Evolutionary conservation across 208 protist species (phyloP), one percentile per base, ranked within the genome.

Genomic region (Leishmania braziliensis): DNA sequence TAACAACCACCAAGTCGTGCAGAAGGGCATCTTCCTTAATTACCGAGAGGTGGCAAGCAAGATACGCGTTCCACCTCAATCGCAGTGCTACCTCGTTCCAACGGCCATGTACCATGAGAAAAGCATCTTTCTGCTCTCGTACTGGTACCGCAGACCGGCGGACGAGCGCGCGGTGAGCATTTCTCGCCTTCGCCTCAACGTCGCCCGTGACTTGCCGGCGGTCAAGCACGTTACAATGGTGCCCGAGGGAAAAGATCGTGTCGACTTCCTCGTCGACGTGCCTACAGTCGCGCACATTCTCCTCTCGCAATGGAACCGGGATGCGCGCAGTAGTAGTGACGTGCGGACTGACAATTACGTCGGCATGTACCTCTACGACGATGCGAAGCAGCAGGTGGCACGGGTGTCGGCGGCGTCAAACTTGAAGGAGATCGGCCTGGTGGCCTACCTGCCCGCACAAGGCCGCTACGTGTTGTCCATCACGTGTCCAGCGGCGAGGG

Each of bases 331-430:
- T 46, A 77, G 85, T 70, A 74, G 43, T 39, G 90, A 94, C 68
- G 86, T 86, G 29, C 91, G 91, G 84, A 87, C 89, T 4, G 86
- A 93, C 2, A 90, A 95, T 79, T 95, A 88, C 81, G 72, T 93
- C 26, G 90, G 90, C 72, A 90, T 94, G 87, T 93, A 95, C 83
- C 83, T 95, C 33, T 93, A 95, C 83, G 85, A 93, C 81, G 84
- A 85, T 66, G 62, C 83, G 2, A 85, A 91, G 58, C 77, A 83
- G 43, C 84, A 83, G 14, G 80, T 95, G 0, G 65, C 86, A 60
- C 86, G 88, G 66, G 87, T 93, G 50, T 80, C 88, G 16, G 84
- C 87, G 26, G 92, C 92, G 46, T 93, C 90, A 6, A 95, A 93
- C 85, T 81, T 89, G 68, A 84, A 88, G 58, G 89, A 94, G 75